These are phyloP conservation scores for Sporothrix brunneoviolacea DNA, from an alignment of 2,329 filamentous ascomycete genomes.

Conservation along the genomic window DNA sequence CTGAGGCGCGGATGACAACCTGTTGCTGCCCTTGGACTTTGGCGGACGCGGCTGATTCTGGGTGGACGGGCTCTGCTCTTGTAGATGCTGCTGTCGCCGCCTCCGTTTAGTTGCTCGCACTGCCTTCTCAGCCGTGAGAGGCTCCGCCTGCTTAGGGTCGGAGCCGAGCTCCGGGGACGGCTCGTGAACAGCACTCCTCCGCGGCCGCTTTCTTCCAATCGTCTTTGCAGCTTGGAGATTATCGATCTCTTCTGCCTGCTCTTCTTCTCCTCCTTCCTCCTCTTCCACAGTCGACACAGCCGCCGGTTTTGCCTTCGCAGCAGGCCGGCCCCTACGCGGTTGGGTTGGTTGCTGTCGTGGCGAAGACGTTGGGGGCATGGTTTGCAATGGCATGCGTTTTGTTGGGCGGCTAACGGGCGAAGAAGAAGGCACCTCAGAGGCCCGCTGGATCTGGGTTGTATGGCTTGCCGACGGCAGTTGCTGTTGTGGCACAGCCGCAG, in stretches of 20 bases:
- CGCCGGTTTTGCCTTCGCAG: background rate
- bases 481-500: background rate
- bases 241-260: slow-evolving; percentile 39
- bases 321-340: background rate
- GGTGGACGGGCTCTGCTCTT: slow-evolving; percentile 34
- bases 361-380: slow-evolving; percentile 5
- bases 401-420: slow-evolving; percentile 1
- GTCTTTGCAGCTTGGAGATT: slow-evolving; percentile 35
- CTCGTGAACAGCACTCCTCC: slow-evolving; percentile 28
- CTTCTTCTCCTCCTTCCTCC: slow-evolving; percentile 20
- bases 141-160: slow-evolving; percentile 25
- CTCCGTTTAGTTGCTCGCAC: slow-evolving; percentile 32
- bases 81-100: slow-evolving; percentile 25
- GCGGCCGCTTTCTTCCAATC: slow-evolving; percentile 38
- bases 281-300: slow-evolving; percentile 14
- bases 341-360: background rate
- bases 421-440: slow-evolving; percentile 12
- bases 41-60: slow-evolving; percentile 33
- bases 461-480: background rate
- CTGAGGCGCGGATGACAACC: slow-evolving; percentile 16
- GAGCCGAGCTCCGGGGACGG: slow-evolving; percentile 38
- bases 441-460: background rate
- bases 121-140: slow-evolving; percentile 23
- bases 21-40: slow-evolving; percentile 22
- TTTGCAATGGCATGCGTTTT: slow-evolving; percentile 1